phyloP scores from a whole-genome alignment of 331 rosid genomes.

The Malus hybrid region DNA sequence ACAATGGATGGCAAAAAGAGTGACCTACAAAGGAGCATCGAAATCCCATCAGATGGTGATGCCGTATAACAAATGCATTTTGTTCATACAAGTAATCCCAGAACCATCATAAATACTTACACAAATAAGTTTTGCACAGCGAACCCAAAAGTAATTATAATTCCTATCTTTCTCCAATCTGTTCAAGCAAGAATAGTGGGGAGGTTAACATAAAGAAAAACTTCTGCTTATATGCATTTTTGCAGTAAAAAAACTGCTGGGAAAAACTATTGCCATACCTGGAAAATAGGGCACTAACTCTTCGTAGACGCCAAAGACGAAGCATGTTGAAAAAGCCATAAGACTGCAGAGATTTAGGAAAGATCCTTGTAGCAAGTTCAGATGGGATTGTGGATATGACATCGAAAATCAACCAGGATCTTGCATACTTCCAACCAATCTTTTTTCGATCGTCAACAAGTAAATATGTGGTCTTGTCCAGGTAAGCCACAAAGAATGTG shows the following conservation, averaged over 20 bases:
- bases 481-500: slow-evolving; percentile 88
- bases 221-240: not conserved
- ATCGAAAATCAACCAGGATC: slow-evolving; percentile 66
- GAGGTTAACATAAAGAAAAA: not conserved
- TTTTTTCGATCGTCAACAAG: slow-evolving; percentile 50
- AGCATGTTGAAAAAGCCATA: slow-evolving; percentile 92
- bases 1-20: slow-evolving; percentile 83
- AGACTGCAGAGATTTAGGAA: slow-evolving; percentile 44
- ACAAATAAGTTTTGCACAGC: slow-evolving; percentile 86
- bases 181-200: not conserved
- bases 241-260: not conserved
- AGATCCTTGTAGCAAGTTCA: slow-evolving; percentile 51
- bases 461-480: slow-evolving; percentile 58
- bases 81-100: not conserved
- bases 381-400: slow-evolving; percentile 78
- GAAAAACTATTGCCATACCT: slow-evolving; percentile 28
- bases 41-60: slow-evolving; percentile 3
- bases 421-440: slow-evolving; percentile 70
- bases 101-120: slow-evolving; percentile 37
- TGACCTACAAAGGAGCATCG: slow-evolving; percentile 47
- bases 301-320: slow-evolving; percentile 97
- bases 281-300: slow-evolving; percentile 82
- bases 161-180: slow-evolving; percentile 91
- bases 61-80: not conserved
- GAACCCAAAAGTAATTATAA: slow-evolving; percentile 91